Base-by-base conservation (phyloP, 805 yeast genomes). In the Metschnikowia henanensis region DNA sequence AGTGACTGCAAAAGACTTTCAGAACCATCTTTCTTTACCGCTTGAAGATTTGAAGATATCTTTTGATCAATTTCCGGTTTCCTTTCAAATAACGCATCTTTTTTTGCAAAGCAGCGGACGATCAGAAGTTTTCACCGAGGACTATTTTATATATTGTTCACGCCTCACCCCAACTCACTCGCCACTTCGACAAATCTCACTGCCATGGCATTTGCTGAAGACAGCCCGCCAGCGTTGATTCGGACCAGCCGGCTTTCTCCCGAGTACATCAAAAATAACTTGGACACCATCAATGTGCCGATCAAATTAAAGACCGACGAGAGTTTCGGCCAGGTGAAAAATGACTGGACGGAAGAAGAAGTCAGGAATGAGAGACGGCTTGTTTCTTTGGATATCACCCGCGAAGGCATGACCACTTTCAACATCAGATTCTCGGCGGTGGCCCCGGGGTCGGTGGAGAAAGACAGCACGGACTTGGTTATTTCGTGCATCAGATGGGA, bases 401-500 rank as follows among this genome's bases (percentile, higher is more conserved):
- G 65, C 49, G 49, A 74, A 47, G 43, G 39, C 17, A 26, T 38
- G 22, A 39, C 47, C 32, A 38, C 46, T 3, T 47, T 50, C 30
- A 50, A 43, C 28, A 42, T 50, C 29, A 35, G 35, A 15, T 38
- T 43, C 20, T 19, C 37, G 19, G 25, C 41, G 5, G 47, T 46
- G 15, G 43, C 16, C 65, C 77, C 26, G 57, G 62, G 18, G 73
- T 76, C 47, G 51, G 59, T 26, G 64, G 77, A 3, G 65, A 68
- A 32, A 37, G 60, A 32, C 60, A 62, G 23, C 56, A 66, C 69
- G 4, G 66, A 65, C 38, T 73, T 79, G 6, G 75, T 79, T 15
- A 70, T 82, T 16, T 73, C 81, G 16, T 83, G 89, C 57, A 80
- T 83, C 25, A 72, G 68, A 56, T 80, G 85, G 82, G 61, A 65